These are phyloP conservation scores for Phaeosphaeriaceae sp. DNA, from an alignment of 2,329 filamentous ascomycete genomes.

Conservation along the genomic window DNA sequence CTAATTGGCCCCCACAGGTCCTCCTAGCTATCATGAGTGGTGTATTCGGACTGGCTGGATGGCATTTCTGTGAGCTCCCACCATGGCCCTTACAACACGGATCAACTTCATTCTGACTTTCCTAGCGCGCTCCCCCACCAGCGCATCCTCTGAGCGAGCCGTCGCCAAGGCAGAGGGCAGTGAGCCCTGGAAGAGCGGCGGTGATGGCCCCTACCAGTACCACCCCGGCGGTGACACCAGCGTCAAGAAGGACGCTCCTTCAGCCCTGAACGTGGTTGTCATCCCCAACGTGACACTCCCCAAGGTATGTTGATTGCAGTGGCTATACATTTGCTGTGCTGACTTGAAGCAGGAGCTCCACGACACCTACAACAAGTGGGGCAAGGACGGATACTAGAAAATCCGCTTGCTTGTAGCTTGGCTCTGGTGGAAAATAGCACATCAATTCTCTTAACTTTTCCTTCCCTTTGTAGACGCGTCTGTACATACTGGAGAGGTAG, in stretches of 20 bases:
- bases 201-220: slow-evolving; percentile 68
- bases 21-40: slow-evolving; percentile 90
- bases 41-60: slow-evolving; percentile 87
- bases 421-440: not conserved
- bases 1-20: slow-evolving; percentile 66
- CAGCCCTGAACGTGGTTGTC: slow-evolving; percentile 93
- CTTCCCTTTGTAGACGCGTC: slow-evolving; percentile 15
- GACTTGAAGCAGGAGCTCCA: slow-evolving; percentile 73
- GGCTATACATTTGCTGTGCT: not conserved
- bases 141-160: slow-evolving; percentile 78
- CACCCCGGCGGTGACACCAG: slow-evolving; percentile 82
- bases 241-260: slow-evolving; percentile 87
- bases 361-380: slow-evolving; percentile 99
- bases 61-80: slow-evolving; percentile 75
- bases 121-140: slow-evolving; percentile 83
- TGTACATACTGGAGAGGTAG: slow-evolving; percentile 8
- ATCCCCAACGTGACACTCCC: slow-evolving; percentile 92
- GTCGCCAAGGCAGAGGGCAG: slow-evolving; percentile 77
- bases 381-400: slow-evolving; percentile 84
- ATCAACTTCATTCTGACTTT: slow-evolving; percentile 17
- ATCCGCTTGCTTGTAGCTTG: not conserved
- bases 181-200: slow-evolving; percentile 86
- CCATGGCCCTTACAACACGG: not conserved
- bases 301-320: slow-evolving; percentile 57
- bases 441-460: not conserved